Evolutionary conservation across 2,329 filamentous ascomycete genomes (phyloP).

Genomic region (Hypoxylon sp.): DNA sequence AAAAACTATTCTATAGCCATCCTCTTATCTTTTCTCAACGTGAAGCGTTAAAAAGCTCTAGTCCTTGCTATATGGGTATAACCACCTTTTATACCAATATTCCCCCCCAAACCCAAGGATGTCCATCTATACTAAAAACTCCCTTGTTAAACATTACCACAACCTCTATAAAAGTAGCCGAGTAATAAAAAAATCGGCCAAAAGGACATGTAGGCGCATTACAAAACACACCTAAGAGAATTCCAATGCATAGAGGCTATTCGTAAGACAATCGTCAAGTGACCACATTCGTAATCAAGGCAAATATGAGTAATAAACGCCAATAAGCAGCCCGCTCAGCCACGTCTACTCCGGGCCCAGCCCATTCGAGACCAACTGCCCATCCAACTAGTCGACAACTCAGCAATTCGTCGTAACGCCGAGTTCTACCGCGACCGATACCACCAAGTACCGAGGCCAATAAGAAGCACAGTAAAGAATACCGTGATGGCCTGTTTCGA

Average conservation of each 20-base stretch:
- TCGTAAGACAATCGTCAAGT: background rate
- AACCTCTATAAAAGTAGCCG: background rate
- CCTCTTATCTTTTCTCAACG: background rate
- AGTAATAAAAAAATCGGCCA: background rate
- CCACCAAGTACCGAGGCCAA: conserved; percentile 65
- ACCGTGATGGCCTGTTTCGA: conserved; percentile 66
- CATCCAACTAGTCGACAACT: conserved; percentile 13
- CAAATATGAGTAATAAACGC: conserved; percentile 3
- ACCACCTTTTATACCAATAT: conserved; percentile 4
- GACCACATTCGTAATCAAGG: background rate
- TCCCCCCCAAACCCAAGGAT: background rate
- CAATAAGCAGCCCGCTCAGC: conserved; percentile 3
- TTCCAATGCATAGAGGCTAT: background rate
- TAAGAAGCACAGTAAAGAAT: conserved; percentile 60
- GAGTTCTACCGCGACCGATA: conserved; percentile 49
- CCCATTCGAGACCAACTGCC: background rate
- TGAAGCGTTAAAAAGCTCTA: conserved; percentile 1
- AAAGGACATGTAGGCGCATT: background rate
- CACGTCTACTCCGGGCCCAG: conserved; percentile 11
- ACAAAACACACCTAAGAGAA: background rate
- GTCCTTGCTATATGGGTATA: conserved; percentile 27
- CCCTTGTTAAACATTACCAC: background rate
- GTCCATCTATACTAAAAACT: background rate
- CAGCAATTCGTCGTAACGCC: conserved; percentile 24
- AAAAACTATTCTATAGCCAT: background rate